A percentile compares a stretch with the other conserved stretches of the same genome.
phyloP scores from a whole-genome alignment of 2,329 filamentous ascomycete species.

The Pseudogymnoascus sp. region DNA sequence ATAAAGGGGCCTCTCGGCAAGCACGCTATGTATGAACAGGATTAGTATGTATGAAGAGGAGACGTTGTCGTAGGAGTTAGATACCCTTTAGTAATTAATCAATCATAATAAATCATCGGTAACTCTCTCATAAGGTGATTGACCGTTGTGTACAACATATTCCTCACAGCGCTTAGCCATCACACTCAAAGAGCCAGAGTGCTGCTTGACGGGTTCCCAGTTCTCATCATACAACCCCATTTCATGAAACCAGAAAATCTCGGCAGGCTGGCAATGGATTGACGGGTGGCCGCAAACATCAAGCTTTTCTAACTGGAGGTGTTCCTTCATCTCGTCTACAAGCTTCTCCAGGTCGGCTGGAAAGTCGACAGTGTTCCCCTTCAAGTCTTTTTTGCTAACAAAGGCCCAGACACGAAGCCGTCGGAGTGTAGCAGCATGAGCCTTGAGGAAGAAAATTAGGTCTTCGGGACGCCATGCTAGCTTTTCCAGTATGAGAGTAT shows the following conservation, averaged over 20 bases:
- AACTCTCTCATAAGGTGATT: neutral
- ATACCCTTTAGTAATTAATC: neutral
- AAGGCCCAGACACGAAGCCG: neutral
- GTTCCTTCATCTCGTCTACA: neutral
- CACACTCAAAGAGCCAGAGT: neutral
- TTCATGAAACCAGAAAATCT: slow-evolving; percentile 5
- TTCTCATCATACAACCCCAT: neutral
- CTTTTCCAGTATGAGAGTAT: neutral
- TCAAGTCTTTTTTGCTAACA: neutral
- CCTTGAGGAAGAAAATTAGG: neutral
- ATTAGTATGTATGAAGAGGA: neutral
- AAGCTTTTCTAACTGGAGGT: slow-evolving; percentile 1
- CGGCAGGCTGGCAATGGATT: neutral
- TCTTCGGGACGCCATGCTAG: neutral
- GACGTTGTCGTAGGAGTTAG: neutral
- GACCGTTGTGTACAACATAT: neutral
- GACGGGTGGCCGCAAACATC: neutral
- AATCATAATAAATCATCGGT: neutral
- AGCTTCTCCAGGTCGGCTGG: neutral
- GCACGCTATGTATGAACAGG: neutral
- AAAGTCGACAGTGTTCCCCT: neutral
- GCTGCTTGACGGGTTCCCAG: neutral
- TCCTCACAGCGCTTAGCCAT: neutral
- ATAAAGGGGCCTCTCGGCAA: neutral
- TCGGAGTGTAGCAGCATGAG: neutral